Evolutionary conservation across 345 rosid genomes (phyloP).

Genomic region (Aethionema arabicum): DNA sequence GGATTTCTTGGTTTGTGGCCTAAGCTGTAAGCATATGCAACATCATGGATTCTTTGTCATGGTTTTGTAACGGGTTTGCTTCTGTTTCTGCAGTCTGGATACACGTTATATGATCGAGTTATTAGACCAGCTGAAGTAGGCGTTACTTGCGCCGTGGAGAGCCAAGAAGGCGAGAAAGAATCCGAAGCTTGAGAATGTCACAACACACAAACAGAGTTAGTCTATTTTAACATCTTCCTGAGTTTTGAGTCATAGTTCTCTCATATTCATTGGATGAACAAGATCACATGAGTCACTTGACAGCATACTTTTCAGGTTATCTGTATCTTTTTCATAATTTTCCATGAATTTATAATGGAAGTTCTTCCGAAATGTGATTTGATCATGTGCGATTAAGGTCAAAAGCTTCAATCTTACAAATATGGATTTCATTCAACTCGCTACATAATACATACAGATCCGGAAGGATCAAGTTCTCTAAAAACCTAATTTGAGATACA

Average conservation of each 20-base stretch:
- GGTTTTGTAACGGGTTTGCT: background rate
- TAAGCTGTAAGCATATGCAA: background rate
- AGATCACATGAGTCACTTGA: conserved; percentile 20
- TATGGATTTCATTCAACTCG: conserved; percentile 19
- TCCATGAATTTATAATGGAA: conserved; percentile 4
- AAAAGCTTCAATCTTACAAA: conserved; percentile 6
- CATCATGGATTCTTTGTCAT: conserved; percentile 11
- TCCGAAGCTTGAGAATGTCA: conserved; percentile 45
- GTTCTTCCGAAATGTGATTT: background rate
- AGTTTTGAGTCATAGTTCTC: background rate
- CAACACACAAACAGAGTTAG: conserved; percentile 9
- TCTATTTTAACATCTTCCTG: conserved; percentile 23
- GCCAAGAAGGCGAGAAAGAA: conserved; percentile 34
- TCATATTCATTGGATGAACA: conserved; percentile 29
- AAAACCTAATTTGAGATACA: conserved; percentile 10
- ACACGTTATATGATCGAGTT: conserved; percentile 67
- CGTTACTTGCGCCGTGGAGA: conserved; percentile 59
- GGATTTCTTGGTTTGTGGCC: conserved; percentile 16
- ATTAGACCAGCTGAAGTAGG: conserved; percentile 97
- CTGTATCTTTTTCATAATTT: conserved; percentile 19
- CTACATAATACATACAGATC: conserved; percentile 23
- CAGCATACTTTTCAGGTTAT: conserved; percentile 20
- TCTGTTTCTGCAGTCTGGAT: conserved; percentile 66
- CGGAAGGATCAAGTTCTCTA: conserved; percentile 13
- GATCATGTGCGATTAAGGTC: background rate